A percentile compares a stretch with the other conserved stretches of the same genome.
Conservation (phyloP, 2,329 filamentous ascomycete species). For the Penicillium sp. region DNA sequence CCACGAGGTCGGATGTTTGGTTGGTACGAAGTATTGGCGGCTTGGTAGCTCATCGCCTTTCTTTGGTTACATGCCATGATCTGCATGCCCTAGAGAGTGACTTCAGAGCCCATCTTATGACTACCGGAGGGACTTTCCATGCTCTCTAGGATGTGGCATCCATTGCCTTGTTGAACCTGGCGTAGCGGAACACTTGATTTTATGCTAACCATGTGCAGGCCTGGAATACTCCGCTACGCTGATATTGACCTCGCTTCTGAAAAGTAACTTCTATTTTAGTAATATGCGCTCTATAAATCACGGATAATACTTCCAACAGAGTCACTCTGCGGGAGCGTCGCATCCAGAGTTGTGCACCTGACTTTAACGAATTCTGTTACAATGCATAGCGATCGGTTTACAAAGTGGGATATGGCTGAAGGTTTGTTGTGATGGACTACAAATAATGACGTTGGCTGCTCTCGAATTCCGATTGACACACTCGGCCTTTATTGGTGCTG, state of each 20-base stretch:
- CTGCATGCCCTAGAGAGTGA: neutral
- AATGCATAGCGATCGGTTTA: neutral
- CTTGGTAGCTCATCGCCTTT: neutral
- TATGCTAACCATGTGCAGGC: neutral
- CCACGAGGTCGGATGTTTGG: neutral
- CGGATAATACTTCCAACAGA: neutral
- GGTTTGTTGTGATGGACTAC: constrained; percentile 2
- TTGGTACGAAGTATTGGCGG: neutral
- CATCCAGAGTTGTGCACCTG: constrained; percentile 3
- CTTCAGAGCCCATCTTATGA: neutral
- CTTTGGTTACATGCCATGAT: neutral
- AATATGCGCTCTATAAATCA: neutral
- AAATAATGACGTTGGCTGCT: constrained; percentile 11
- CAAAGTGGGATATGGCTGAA: neutral
- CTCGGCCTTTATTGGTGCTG: neutral
- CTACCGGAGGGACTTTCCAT: rapidly evolving
- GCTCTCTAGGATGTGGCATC: neutral
- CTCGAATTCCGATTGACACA: neutral
- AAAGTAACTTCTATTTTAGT: neutral
- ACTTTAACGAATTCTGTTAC: neutral
- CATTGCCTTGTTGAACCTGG: neutral
- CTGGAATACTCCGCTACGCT: neutral
- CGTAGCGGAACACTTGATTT: neutral
- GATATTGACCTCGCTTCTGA: neutral
- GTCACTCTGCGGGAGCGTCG: neutral